Evolutionary conservation across 331 rosid genomes (phyloP).

Genomic region (Acacia pycnantha): DNA sequence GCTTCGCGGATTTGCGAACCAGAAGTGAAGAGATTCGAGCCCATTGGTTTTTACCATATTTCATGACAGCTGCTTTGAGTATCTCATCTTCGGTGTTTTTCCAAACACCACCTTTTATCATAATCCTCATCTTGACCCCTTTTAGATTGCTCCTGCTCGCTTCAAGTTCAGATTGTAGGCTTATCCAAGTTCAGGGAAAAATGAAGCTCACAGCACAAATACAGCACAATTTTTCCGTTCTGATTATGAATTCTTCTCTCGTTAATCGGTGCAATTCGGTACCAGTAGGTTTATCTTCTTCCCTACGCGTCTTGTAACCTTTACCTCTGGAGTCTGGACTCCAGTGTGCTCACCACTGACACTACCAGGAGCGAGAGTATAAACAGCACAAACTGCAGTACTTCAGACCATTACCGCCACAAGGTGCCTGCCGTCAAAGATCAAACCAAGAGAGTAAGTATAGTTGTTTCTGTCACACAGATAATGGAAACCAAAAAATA

Average conservation of each 20-base stretch:
- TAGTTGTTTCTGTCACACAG: slow-evolving; percentile 38
- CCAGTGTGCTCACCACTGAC: too few species aligned
- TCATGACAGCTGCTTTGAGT: slow-evolving; percentile 96
- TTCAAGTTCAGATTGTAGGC: slow-evolving; percentile 18
- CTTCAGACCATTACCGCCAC: slow-evolving; percentile 9
- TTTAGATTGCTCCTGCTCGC: background rate
- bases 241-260: background rate
- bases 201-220: background rate
- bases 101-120: slow-evolving; percentile 98
- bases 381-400: background rate
- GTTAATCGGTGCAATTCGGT: background rate
- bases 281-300: background rate
- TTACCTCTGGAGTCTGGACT: too few species aligned
- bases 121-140: slow-evolving; percentile 82
- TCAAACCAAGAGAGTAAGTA: background rate
- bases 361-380: background rate
- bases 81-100: slow-evolving; percentile 98
- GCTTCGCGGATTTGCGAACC: slow-evolving; percentile 95
- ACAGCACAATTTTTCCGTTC: background rate
- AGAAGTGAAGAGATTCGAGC: slow-evolving; percentile 94
- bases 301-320: background rate
- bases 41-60: slow-evolving; percentile 94
- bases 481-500: too few species aligned
- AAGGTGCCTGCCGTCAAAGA: too few species aligned
- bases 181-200: background rate